These are phyloP conservation scores for Pseudevernia furfuracea DNA, from an alignment of 495 filamentous ascomycete genomes.

Conservation along the genomic window DNA sequence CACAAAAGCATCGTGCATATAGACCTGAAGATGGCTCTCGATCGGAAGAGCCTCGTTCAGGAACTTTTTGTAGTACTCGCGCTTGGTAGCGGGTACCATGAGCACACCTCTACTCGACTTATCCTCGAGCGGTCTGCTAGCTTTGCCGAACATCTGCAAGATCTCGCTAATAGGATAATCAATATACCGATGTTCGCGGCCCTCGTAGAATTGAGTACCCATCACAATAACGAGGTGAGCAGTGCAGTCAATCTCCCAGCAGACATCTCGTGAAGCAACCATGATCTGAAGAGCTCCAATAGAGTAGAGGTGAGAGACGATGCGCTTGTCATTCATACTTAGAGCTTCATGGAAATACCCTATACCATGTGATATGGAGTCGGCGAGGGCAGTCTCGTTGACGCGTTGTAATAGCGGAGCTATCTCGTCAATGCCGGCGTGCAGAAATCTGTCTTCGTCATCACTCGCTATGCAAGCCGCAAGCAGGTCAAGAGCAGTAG, in stretches of 20 bases:
- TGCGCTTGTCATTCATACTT: conserved; percentile 78
- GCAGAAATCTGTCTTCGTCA: conserved; percentile 87
- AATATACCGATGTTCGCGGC: conserved; percentile 92
- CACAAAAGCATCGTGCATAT: conserved; percentile 91
- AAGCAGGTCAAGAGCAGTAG: conserved; percentile 83
- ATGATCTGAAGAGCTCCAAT: conserved; percentile 91
- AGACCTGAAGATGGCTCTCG: conserved; percentile 85
- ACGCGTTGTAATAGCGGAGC: conserved; percentile 71
- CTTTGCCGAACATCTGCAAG: conserved; percentile 99
- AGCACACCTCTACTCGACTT: conserved; percentile 81
- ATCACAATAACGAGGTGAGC: conserved; percentile 92
- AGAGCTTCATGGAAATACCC: conserved; percentile 96
- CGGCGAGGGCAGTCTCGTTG: conserved; percentile 77
- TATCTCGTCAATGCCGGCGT: conserved; percentile 72
- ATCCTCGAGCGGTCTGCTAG: conserved; percentile 68
- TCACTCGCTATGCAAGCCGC: conserved; percentile 78
- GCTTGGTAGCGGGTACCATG: conserved; percentile 88
- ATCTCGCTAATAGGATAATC: conserved; percentile 94
- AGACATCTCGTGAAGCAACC: conserved; percentile 87
- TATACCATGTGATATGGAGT: conserved; percentile 90
- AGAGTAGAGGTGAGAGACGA: conserved; percentile 83
- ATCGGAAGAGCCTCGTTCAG: conserved; percentile 92
- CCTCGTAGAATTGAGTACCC: conserved; percentile 99
- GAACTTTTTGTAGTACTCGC: conserved; percentile 98
- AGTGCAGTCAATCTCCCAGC: conserved; percentile 86